These are phyloP conservation scores for Funneliformis mosseae DNA, from an alignment of 192 early-diverging fungal genomes.

Conservation along the genomic window DNA sequence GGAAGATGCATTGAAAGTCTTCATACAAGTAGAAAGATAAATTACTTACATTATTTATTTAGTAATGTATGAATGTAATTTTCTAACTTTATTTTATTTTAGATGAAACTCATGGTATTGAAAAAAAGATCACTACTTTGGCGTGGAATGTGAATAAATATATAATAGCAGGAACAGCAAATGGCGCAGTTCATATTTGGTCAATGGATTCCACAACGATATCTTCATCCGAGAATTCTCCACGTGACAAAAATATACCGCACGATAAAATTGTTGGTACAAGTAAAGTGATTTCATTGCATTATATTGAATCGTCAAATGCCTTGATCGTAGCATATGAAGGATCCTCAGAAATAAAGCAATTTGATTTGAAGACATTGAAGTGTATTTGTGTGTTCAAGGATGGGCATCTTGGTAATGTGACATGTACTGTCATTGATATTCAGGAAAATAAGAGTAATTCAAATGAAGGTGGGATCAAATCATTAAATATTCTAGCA, in stretches of 20 bases:
- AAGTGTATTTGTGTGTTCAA: slow-evolving; percentile 35
- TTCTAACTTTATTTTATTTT: slow-evolving; percentile 7
- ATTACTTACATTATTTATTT: neutral
- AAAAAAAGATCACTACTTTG: slow-evolving; percentile 4
- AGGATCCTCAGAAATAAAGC: slow-evolving; percentile 16
- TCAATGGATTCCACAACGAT: slow-evolving; percentile 30
- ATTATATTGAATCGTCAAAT: slow-evolving; percentile 21
- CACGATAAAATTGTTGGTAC: neutral
- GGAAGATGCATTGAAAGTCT: slow-evolving; percentile 38
- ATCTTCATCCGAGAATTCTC: neutral
- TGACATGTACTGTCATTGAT: slow-evolving; percentile 39
- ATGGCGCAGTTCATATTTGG: slow-evolving; percentile 43
- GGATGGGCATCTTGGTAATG: slow-evolving; percentile 7
- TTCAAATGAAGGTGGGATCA: neutral
- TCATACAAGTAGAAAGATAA: slow-evolving; percentile 18
- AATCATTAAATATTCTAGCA: slow-evolving; percentile 34
- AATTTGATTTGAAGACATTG: slow-evolving; percentile 31
- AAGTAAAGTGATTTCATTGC: slow-evolving; percentile 17
- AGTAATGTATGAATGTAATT: neutral
- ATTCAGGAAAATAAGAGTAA: neutral
- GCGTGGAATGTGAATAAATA: slow-evolving; percentile 8
- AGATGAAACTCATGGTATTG: neutral
- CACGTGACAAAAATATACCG: neutral
- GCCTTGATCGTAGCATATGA: slow-evolving; percentile 35
- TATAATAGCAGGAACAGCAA: slow-evolving; percentile 40